phyloP scores from a whole-genome alignment of 2,329 filamentous ascomycete genomes.

The Epichloe coenophiala region DNA sequence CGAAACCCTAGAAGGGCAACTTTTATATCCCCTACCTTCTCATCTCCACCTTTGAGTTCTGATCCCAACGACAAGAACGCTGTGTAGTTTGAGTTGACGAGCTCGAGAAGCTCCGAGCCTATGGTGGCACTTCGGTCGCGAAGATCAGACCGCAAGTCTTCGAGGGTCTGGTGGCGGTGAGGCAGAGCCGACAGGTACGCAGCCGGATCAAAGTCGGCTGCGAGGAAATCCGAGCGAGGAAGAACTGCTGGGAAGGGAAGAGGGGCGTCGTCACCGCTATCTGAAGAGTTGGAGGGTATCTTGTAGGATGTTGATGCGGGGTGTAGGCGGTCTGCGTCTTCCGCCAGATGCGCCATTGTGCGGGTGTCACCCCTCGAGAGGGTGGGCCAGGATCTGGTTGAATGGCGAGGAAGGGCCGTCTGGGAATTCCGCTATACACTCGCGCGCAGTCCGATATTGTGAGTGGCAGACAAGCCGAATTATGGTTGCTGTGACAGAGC shows the following conservation, averaged over 20 bases:
- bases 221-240: conserved; percentile 69
- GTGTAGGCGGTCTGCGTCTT: conserved; percentile 1
- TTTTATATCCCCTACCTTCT: conserved; percentile 78
- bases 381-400: neutral
- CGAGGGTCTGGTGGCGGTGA: conserved; percentile 87
- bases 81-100: conserved; percentile 91
- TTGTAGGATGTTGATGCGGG: conserved; percentile 7
- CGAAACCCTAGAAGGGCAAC: conserved; percentile 78
- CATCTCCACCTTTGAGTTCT: conserved; percentile 75
- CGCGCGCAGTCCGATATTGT: neutral
- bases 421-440: neutral
- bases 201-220: conserved; percentile 63
- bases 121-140: conserved; percentile 68
- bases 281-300: conserved; percentile 10
- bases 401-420: neutral
- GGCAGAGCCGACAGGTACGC: conserved; percentile 68
- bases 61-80: conserved; percentile 76
- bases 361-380: neutral
- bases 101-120: conserved; percentile 75
- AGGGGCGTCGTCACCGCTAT: conserved; percentile 46
- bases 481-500: neutral
- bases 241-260: conserved; percentile 84
- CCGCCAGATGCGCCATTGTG: conserved; percentile 5
- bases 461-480: neutral
- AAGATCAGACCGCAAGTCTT: conserved; percentile 79